Percentiles rank a stretch among this genome's conserved stretches.
phyloP scores from a whole-genome alignment of 1,284 basidiomycete species.

The Melampsora abietis-canadensis region DNA sequence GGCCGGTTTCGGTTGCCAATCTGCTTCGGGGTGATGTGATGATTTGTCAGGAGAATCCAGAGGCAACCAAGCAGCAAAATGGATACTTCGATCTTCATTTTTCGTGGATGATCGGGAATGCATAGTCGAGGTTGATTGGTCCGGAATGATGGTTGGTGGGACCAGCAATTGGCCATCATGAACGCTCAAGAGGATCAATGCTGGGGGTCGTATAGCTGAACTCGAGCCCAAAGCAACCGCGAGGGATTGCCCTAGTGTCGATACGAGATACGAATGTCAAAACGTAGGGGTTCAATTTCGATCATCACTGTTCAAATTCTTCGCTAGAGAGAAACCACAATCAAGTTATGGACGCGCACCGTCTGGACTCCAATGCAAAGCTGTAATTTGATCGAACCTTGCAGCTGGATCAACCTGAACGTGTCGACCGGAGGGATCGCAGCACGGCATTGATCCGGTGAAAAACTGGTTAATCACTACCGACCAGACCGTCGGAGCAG shows the following conservation, averaged over 20 bases:
- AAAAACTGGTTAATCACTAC: slow-evolving; percentile 26
- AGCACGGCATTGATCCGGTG: slow-evolving; percentile 12
- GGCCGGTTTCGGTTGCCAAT: background rate
- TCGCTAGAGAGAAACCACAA: background rate
- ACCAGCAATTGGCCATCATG: slow-evolving; percentile 29
- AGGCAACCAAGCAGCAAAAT: slow-evolving; percentile 19
- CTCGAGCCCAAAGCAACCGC: slow-evolving; percentile 15
- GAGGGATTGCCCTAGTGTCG: slow-evolving; percentile 22
- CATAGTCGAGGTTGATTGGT: background rate
- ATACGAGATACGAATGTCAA: background rate
- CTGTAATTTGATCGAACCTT: slow-evolving; percentile 31
- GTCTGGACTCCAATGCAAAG: slow-evolving; percentile 39
- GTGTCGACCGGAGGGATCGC: slow-evolving; percentile 19
- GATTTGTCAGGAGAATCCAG: background rate
- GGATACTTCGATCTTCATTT: slow-evolving; percentile 2
- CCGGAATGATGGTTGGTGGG: slow-evolving; percentile 23
- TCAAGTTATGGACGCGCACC: slow-evolving; percentile 5
- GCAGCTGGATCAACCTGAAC: slow-evolving; percentile 22
- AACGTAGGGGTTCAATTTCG: background rate
- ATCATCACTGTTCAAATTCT: no score
- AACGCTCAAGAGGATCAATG: slow-evolving; percentile 34
- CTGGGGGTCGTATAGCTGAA: slow-evolving; percentile 18
- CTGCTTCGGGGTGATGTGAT: background rate
- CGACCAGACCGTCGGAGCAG: slow-evolving; percentile 33
- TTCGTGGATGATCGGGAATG: background rate